Conservation (phyloP, 768 basidiomycete genomes). For the Galerina sulciceps region DNA sequence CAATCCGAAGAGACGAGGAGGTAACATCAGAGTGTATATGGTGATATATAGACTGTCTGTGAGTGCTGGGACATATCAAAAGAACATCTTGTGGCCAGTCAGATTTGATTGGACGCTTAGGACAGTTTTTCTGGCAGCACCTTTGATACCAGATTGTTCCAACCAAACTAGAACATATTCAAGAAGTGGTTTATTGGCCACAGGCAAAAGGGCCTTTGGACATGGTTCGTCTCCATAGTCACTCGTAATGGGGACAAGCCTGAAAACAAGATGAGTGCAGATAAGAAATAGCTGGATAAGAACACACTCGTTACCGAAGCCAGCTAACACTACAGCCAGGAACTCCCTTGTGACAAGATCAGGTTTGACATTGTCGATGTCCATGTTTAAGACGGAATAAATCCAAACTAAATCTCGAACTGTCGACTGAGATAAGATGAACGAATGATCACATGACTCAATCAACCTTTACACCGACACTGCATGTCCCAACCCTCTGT, state of each 20-base stretch:
- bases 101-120: constrained; percentile 5
- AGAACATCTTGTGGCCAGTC: constrained; percentile 67
- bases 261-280: constrained; percentile 33
- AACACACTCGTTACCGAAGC: constrained; percentile 89
- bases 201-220: constrained; percentile 86
- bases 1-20: constrained; percentile 69
- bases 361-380: constrained; percentile 60
- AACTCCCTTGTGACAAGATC: constrained; percentile 74
- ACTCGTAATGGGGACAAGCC: constrained; percentile 74
- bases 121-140: constrained; percentile 40
- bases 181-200: constrained; percentile 88
- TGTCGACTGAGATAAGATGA: constrained; percentile 11
- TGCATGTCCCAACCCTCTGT: constrained; percentile 59
- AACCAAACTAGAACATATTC: constrained; percentile 87
- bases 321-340: constrained; percentile 85
- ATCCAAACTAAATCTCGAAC: background rate
- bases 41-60: constrained; percentile 78
- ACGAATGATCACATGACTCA: constrained; percentile 17
- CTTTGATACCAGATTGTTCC: constrained; percentile 84
- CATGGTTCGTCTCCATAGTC: constrained; percentile 81
- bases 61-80: constrained; percentile 80
- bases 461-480: constrained; percentile 10
- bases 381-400: constrained; percentile 45
- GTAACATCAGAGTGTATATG: constrained; percentile 82
- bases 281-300: constrained; percentile 4